Base-by-base conservation (phyloP, 805 yeast genomes). In the Jamesozyma rosinii region DNA sequence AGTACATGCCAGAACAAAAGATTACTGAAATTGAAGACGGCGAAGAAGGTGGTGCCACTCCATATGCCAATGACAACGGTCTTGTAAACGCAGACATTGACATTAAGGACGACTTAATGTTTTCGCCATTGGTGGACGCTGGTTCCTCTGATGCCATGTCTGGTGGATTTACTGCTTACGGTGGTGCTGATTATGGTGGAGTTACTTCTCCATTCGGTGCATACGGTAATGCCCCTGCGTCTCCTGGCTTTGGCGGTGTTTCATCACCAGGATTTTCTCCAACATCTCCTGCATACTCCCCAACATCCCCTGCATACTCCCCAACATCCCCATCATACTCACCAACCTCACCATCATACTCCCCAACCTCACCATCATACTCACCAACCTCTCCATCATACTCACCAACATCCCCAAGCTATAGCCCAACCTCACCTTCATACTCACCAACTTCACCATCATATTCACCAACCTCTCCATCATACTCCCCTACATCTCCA, bases 91-190 rank as follows among this genome's bases (percentile, higher is more conserved):
- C 81, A 47, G 80, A 79, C 57, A 66, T 67, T 43, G 81, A 77
- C 49, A 74, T 74, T 47, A 71, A 70, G 49, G 89, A 81, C 53
- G 87, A 83, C 50, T 79, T 82, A 30, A 86, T 85, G 55, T 92
- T 92, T 72, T 92, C 98, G 39, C 98, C 98, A 44, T 72, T 92
- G 62, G 84, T 75, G 31, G 92, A 88, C 48, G 78, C 95, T 27
- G 95, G 96, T 52, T 75, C 81, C 42, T 75, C 76, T 37, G 88
- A 83, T 45, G 87, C 80, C 43, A 61, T 63, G 61, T 72, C 81
- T 27, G 95, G 95, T 44, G 94, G 94, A 5, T 82, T 87, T 53
- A 85, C 95, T 9, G 88, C 86, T 48, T 87, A 87, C 58, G 89
- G 92, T 49, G 95, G 95, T 41, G 75, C 82, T 14, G 77, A 74